Conservation (phyloP, 176 grass and related monocot genomes). For the Oryza meyeriana region DNA sequence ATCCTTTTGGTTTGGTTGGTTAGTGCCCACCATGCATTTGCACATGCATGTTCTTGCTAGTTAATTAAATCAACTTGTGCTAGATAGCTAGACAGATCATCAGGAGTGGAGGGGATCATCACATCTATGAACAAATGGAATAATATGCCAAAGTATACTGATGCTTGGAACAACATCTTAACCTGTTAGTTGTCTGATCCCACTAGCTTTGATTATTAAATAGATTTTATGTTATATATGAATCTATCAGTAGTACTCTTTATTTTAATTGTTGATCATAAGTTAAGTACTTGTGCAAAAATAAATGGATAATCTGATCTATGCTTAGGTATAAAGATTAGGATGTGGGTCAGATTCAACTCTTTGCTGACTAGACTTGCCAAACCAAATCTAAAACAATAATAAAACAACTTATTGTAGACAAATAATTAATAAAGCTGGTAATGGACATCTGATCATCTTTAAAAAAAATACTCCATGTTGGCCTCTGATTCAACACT, state of each 20-base stretch:
- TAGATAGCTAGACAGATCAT: not conserved
- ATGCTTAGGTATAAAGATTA: not conserved
- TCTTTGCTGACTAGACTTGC: not conserved
- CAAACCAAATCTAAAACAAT: not conserved
- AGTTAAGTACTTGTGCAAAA: not conserved
- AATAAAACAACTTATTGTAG: not conserved
- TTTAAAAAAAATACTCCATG: not conserved
- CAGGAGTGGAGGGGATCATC: not conserved
- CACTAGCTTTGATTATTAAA: not conserved
- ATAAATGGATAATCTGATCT: not conserved
- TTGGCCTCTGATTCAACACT: not conserved
- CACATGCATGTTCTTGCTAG: constrained; percentile 15
- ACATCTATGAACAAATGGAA: not conserved
- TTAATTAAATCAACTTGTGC: not conserved
- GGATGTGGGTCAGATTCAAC: not conserved
- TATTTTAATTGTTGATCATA: not conserved
- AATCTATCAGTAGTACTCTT: not conserved
- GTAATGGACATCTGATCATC: not conserved
- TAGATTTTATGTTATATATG: not conserved
- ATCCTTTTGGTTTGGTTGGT: not conserved
- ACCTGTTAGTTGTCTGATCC: not conserved
- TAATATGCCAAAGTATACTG: not conserved
- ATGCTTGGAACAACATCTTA: not conserved
- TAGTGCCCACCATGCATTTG: not conserved
- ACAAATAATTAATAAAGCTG: not conserved